Evolutionary conservation across 345 rosid genomes (phyloP), one percentile per base, ranked within the genome.

Genomic region (Pugionium cornutum): DNA sequence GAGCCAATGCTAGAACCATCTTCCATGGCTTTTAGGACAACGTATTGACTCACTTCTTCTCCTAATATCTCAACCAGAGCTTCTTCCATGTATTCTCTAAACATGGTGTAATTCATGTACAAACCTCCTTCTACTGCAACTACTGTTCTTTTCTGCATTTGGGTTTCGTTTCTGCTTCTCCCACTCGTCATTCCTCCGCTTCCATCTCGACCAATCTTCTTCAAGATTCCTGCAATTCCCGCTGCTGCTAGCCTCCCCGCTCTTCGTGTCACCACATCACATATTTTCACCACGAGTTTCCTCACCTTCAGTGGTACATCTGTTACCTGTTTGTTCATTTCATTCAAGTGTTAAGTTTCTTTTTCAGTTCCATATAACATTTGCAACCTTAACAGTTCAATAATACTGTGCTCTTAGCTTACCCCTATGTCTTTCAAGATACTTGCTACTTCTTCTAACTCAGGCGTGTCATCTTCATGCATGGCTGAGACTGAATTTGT

Each of bases 221-320:
- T 94, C 71, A 94, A 65, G 59, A 94, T 88, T 62, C 99, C 99
- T 4, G 79, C 96, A 0, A 90, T 85, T 18, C 96, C 99, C 28
- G 99, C 97, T 37, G 97, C 96, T 33, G 90, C 95, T 70, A 94
- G 69, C 53, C 99, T 78, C 41, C 94, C 99, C 11, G 99, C 99
- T 73, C n/a, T n/a, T n/a, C n/a, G n/a, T n/a, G n/a, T n/a, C n/a
- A n/a, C n/a, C n/a, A n/a, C n/a, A n/a, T n/a, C n/a, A n/a, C n/a
- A n/a, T n/a, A n/a, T n/a, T n/a, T n/a, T n/a, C n/a, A n/a, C n/a
- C n/a, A n/a, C n/a, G 4, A 94, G 80, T 82, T 83, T 90, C 68
- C 99, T 77, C 4, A 75, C 84, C 77, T 84, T 94, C 53, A 88
- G 53, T 45, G 97, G 83, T 57, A 79, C 86, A 9, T 90, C 86